Base-by-base conservation (phyloP, 345 rosid genomes). In the Linum lewisii region DNA sequence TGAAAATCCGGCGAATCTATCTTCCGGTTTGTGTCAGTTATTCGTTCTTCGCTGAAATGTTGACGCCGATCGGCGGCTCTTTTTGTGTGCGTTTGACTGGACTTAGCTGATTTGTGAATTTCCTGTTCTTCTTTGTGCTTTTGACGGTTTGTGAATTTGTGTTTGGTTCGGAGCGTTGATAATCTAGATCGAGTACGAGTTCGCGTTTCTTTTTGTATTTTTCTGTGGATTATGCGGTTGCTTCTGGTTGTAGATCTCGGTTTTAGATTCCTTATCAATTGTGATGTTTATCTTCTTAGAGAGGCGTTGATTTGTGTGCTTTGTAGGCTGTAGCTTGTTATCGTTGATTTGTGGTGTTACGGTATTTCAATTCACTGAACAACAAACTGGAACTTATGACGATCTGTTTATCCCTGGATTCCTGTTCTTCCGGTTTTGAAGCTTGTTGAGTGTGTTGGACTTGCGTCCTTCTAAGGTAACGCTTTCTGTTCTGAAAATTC, bases 101-200 rank as follows among this genome's bases (percentile, higher is more conserved):
- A n/a, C n/a, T 51, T 51, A 4, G 34, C 5, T 29, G 34, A 29
- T 26, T 2, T 29, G 34, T n/a, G n/a, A n/a, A n/a, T 29, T 29
- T 29, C 34, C 0, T 29, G 34, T 4, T 8, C 34, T 29, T 29
- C 7, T 29, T 5, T 29, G 34, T n/a, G n/a, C n/a, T n/a, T n/a
- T n/a, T n/a, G n/a, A n/a, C n/a, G n/a, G n/a, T n/a, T n/a, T n/a
- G n/a, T n/a, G 22, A 61, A 7, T 6, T 21, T 51, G 6, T 49
- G 2, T 37, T 56, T 13, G 59, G 38, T 56, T 61, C 54, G 61
- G 13, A 42, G n/a, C n/a, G n/a, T n/a, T n/a, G n/a, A n/a, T n/a
- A n/a, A n/a, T n/a, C n/a, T 42, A 3, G 16, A 42, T 11, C 47
- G 47, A 42, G 9, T 42, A 1, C 1, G 45, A 42, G 47, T 16